Conservation (phyloP, 257 asterid species). For the Catharanthus roseus region DNA sequence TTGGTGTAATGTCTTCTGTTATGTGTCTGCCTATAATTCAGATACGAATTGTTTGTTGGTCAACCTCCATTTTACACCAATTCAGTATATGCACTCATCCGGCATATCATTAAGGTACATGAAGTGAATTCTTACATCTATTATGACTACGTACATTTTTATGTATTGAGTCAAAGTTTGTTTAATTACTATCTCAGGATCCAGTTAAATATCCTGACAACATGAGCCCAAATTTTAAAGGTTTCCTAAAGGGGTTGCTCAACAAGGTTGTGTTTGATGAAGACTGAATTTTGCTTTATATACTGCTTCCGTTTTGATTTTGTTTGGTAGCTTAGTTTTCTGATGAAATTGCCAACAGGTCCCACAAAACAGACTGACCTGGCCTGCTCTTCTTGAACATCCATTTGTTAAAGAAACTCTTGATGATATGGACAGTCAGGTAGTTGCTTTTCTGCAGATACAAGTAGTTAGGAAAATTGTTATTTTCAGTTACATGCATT, state of each 20-base stretch:
- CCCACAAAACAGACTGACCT: slow-evolving; percentile 83
- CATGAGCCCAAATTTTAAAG: slow-evolving; percentile 76
- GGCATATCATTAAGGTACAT: slow-evolving; percentile 87
- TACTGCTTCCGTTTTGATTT: slow-evolving; percentile 15
- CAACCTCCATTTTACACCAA: slow-evolving; percentile 98
- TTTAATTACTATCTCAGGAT: slow-evolving; percentile 47
- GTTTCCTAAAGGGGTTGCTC: slow-evolving; percentile 88
- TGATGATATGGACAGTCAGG: slow-evolving; percentile 47
- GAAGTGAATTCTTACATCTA: slow-evolving; percentile 10
- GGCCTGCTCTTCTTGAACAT: slow-evolving; percentile 99
- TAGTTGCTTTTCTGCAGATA: slow-evolving; percentile 12
- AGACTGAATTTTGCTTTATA: slow-evolving; percentile 8
- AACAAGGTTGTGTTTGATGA: slow-evolving; percentile 58
- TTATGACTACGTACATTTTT: slow-evolving; percentile 12
- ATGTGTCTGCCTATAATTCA: slow-evolving; percentile 24
- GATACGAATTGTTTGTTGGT: slow-evolving; percentile 98
- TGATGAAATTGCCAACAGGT: slow-evolving; percentile 40
- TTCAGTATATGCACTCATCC: slow-evolving; percentile 94
- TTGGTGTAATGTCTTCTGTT: not conserved
- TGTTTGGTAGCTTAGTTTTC: slow-evolving; percentile 23
- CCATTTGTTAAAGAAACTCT: slow-evolving; percentile 71
- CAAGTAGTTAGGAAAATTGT: slow-evolving; percentile 11
- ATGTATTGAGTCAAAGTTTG: slow-evolving; percentile 14
- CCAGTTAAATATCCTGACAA: slow-evolving; percentile 95
- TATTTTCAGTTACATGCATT: slow-evolving; percentile 4